Conservation (phyloP, 441 rosid genomes). For the Pelargonium myrrhifolium region DNA sequence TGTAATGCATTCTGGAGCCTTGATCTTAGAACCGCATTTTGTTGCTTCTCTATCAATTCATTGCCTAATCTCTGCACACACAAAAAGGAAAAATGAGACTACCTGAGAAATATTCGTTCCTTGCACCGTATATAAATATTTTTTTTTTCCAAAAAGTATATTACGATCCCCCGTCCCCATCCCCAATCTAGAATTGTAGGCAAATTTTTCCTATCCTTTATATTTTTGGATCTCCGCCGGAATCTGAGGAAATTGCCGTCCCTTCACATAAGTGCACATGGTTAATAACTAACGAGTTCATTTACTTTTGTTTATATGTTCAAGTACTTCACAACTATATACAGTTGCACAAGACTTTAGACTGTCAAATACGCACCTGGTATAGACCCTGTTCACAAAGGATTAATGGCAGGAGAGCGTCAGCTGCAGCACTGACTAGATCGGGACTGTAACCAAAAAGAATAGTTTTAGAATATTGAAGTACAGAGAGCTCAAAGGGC, state of each 20-base stretch:
- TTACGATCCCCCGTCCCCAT: too few species aligned
- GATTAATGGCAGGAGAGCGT: conserved; percentile 88
- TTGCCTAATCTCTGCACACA: conserved; percentile 68
- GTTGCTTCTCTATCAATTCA: conserved; percentile 74
- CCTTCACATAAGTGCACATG: too few species aligned
- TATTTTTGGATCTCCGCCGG: too few species aligned
- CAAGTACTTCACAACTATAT: background rate
- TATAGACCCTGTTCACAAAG: conserved; percentile 82
- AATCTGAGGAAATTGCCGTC: too few species aligned
- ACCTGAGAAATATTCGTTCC: conserved; percentile 59
- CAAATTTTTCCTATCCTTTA: too few species aligned
- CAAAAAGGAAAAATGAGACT: background rate
- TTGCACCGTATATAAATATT: too few species aligned
- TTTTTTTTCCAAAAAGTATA: too few species aligned
- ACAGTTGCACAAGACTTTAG: background rate
- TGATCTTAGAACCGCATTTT: conserved; percentile 41
- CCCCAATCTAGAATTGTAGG: too few species aligned
- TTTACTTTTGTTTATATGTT: background rate
- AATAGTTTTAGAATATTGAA: conserved; percentile 3
- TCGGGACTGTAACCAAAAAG: conserved; percentile 54
- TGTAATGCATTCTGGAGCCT: conserved; percentile 75
- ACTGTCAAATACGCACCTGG: conserved; percentile 45
- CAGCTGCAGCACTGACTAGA: conserved; percentile 88
- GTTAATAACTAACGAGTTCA: too few species aligned
- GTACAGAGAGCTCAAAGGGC: too few species aligned